These are phyloP conservation scores for Dryadomyces quercus-mongolicae DNA, from an alignment of 2,329 filamentous ascomycete genomes.

Conservation along the genomic window DNA sequence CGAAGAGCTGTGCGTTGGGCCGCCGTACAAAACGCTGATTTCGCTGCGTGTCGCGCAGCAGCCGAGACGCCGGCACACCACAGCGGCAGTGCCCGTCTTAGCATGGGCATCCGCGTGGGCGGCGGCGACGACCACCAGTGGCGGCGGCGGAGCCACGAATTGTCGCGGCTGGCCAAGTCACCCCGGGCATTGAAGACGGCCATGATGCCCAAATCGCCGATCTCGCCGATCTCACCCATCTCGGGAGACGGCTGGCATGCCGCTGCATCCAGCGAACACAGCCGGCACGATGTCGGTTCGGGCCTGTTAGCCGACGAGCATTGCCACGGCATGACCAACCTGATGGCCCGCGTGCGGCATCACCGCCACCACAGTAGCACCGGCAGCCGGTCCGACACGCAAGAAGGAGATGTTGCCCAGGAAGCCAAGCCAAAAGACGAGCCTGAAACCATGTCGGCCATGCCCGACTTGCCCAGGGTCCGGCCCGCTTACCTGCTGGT, in stretches of 20 bases:
- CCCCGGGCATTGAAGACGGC: neutral
- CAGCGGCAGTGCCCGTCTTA: constrained; percentile 10
- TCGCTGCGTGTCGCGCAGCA: constrained; percentile 22
- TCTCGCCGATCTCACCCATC: neutral
- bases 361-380: neutral
- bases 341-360: neutral
- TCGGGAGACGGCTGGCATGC: too few species aligned
- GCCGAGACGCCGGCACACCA: constrained; percentile 7
- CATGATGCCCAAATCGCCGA: neutral
- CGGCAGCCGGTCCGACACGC: neutral
- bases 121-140: constrained; percentile 30
- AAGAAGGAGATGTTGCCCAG: neutral
- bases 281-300: neutral
- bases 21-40: constrained; percentile 42
- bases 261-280: neutral
- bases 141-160: constrained; percentile 7
- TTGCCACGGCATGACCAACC: neutral
- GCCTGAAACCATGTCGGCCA: constrained; percentile 14
- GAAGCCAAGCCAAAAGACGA: neutral
- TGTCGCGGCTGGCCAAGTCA: neutral
- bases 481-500: constrained; percentile 49
- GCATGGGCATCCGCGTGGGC: constrained; percentile 33
- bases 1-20: constrained; percentile 58
- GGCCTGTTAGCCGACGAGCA: neutral
- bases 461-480: constrained; percentile 24